Evolutionary conservation across 2,329 filamentous ascomycete species (phyloP).

Genomic region (Tolypocladium cylindrosporum): DNA sequence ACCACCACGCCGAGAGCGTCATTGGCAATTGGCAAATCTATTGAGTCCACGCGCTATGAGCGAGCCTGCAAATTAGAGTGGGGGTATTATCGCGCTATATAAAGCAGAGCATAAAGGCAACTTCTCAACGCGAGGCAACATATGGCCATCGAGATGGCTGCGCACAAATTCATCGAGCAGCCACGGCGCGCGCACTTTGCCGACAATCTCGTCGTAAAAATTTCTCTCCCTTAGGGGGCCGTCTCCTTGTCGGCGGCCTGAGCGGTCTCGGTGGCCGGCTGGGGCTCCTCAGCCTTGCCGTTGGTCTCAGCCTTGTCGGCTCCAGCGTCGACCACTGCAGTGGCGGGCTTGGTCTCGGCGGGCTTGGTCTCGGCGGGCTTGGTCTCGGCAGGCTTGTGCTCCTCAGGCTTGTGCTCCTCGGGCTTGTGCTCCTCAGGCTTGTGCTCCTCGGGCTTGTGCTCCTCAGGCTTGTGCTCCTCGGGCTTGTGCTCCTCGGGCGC

Average conservation of each 20-base stretch:
- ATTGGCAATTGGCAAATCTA: neutral
- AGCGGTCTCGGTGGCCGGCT: neutral
- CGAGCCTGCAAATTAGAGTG: neutral
- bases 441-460: neutral
- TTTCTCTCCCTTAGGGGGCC: neutral
- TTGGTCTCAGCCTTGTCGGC: neutral
- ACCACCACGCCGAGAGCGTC: neutral
- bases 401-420: neutral
- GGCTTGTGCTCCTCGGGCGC: constrained; percentile 5
- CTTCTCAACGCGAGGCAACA: neutral
- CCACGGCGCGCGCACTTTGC: neutral
- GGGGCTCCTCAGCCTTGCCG: neutral
- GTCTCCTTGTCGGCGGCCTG: constrained; percentile 3
- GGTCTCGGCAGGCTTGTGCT: neutral
- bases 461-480: neutral
- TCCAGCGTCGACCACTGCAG: neutral
- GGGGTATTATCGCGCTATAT: constrained; percentile 1
- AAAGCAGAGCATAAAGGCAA: neutral
- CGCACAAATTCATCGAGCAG: neutral
- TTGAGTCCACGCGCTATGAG: neutral
- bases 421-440: constrained; percentile 3
- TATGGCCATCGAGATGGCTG: neutral
- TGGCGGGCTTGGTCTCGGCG: neutral
- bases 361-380: too few species aligned
- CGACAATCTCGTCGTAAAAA: neutral